Evolutionary conservation across 768 basidiomycete species (phyloP), one percentile per base, ranked within the genome.

Genomic region (Chalciporus sphaerocephalus): DNA sequence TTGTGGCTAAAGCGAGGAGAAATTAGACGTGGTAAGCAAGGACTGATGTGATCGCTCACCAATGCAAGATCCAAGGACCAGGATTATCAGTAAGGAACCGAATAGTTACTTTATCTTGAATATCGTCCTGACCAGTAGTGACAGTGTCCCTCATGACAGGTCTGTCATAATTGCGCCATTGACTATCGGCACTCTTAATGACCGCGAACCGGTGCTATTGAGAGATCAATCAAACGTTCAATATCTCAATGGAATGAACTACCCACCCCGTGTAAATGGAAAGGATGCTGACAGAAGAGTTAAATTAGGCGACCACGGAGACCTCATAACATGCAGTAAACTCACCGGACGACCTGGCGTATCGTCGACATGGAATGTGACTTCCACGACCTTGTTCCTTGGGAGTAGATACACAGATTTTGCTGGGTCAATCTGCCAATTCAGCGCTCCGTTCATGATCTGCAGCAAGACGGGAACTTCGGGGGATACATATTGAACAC

Each of bases 51-150:
- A n/a, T 18, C 5, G 37, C 48, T 39, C 21, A 47, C 57, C 57
- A 56, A 30, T 59, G 57, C 36, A 59, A 41, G 12, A 59, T 51
- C 57, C 54, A 59, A 15, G 57, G 57, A 1, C 54, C 54, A 1
- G 83, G 73, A 60, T 86, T 86, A 57, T 87, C 77, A 0, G 84
- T 83, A n/a, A 60, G 60, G 68, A 84, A 86, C 6, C 83, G 75
- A 33, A 87, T 71, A 1, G 76, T 76, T 15, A 76, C 72, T 11
- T 59, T 64, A 24, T 66, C 57, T 67, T 25, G 62, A 62, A 43
- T 69, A 67, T 15, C 58, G 57, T 36, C 58, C 11, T 20, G 30
- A 12, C 52, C 69, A 0, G 46, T 52, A n/a, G 52, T 54, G 30
- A 80, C 67, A 2, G 76, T 78, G 57, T 84, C 81, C 35, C 79